A percentile compares a stretch with the other conserved stretches of the same genome.
These are phyloP conservation scores for Gossypium lobatum DNA, from an alignment of 441 rosid genomes.

Conservation along the genomic window DNA sequence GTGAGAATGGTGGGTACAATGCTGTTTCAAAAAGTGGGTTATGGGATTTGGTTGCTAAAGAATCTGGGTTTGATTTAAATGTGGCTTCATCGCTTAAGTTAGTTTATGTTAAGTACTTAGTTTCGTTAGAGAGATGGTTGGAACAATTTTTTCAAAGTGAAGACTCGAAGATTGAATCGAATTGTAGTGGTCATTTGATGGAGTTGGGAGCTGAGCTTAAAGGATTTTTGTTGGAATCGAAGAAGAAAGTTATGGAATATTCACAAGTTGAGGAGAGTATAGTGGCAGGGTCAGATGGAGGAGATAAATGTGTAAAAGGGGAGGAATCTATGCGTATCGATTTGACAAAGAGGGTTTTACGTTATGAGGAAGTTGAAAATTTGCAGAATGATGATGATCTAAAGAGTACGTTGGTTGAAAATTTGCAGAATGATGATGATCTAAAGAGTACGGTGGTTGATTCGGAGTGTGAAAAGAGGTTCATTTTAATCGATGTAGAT, in stretches of 20 bases:
- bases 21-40: constrained; percentile 33
- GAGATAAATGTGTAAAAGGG: constrained; percentile 24
- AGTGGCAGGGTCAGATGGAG: constrained; percentile 14
- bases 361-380: constrained; percentile 22
- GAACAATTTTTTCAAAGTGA: constrained; percentile 29
- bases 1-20: constrained; percentile 40
- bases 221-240: constrained; percentile 31
- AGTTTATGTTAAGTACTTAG: constrained; percentile 51
- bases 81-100: constrained; percentile 33
- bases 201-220: constrained; percentile 30
- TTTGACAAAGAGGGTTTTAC: constrained; percentile 19
- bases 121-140: constrained; percentile 43
- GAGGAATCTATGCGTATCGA: constrained; percentile 23
- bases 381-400: constrained; percentile 16
- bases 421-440: constrained; percentile 17
- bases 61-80: constrained; percentile 34
- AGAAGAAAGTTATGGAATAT: constrained; percentile 25
- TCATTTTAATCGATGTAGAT: constrained; percentile 20
- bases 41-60: constrained; percentile 53
- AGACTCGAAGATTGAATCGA: constrained; percentile 6
- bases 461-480: constrained; percentile 23
- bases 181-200: constrained; percentile 19
- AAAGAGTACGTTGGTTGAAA: constrained; percentile 19
- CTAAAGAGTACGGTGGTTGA: constrained; percentile 21
- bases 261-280: constrained; percentile 23